phyloP scores from a whole-genome alignment of 108 stramenopile species.

The Conticribra weissflogii region DNA sequence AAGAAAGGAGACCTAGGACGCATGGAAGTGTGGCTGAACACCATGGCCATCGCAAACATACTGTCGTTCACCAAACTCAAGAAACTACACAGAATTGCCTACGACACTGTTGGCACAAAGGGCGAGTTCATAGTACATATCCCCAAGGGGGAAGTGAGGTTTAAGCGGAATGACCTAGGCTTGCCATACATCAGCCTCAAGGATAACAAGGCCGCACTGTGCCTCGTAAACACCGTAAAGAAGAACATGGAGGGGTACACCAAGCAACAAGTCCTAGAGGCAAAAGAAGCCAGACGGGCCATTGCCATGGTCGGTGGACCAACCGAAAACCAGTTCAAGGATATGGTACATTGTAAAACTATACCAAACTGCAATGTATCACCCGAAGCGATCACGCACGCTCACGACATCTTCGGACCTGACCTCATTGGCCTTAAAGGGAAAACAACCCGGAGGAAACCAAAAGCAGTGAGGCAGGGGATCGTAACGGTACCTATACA shows the following conservation, averaged over 20 bases:
- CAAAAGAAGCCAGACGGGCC: conserved; percentile 19
- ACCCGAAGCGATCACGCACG: conserved; percentile 12
- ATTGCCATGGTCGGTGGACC: conserved; percentile 25
- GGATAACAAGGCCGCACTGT: neutral
- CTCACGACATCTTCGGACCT: conserved; percentile 36
- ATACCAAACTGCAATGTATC: conserved; percentile 34
- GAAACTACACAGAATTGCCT: conserved; percentile 17
- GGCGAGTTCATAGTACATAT: conserved; percentile 23
- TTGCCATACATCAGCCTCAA: too few species aligned
- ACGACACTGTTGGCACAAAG: neutral
- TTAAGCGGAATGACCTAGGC: conserved; percentile 9
- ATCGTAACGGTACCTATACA: conserved; percentile 20
- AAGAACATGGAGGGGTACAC: conserved; percentile 35
- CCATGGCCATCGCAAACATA: too few species aligned
- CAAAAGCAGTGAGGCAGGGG: conserved; percentile 24
- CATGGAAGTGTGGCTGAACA: too few species aligned
- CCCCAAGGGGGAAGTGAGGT: neutral
- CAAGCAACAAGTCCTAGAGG: conserved; percentile 17
- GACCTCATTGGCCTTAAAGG: conserved; percentile 26
- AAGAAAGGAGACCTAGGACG: conserved; percentile 9
- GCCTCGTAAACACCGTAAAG: conserved; percentile 19
- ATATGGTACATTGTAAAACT: conserved; percentile 21
- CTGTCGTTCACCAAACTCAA: too few species aligned
- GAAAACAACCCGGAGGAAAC: too few species aligned
- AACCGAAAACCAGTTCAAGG: conserved; percentile 10